Percentiles rank a stretch among this genome's conserved stretches.
phyloP scores from a whole-genome alignment of 2,329 filamentous ascomycete species.

The Trichophyton simii region DNA sequence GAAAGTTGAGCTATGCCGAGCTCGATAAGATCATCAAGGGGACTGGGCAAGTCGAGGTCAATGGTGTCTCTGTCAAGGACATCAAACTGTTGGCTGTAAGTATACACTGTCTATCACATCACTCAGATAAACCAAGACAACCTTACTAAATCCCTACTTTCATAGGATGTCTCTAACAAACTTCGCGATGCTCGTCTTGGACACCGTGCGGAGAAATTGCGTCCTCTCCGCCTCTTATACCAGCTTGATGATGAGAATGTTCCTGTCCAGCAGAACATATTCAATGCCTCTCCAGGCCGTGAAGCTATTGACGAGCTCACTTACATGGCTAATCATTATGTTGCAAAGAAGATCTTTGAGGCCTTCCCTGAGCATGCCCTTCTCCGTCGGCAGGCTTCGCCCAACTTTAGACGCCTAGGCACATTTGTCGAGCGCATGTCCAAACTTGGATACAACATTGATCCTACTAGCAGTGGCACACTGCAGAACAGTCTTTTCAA shows the following conservation, averaged over 20 bases:
- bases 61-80: conserved; percentile 57
- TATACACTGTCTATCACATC: conserved; percentile 8
- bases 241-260: conserved; percentile 97
- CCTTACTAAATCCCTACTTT: background rate
- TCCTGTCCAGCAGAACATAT: conserved; percentile 90
- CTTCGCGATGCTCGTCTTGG: conserved; percentile 81
- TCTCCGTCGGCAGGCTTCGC: conserved; percentile 71
- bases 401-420: conserved; percentile 76
- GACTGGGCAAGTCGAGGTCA: conserved; percentile 46
- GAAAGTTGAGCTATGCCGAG: conserved; percentile 71
- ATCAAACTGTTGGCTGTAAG: conserved; percentile 65
- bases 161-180: conserved; percentile 66
- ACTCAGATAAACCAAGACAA: background rate
- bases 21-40: conserved; percentile 71
- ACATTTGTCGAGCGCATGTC: conserved; percentile 90
- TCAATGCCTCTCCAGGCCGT: conserved; percentile 75
- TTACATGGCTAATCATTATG: conserved; percentile 81
- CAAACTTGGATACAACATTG: conserved; percentile 77
- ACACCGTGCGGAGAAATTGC: conserved; percentile 64
- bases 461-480: conserved; percentile 75
- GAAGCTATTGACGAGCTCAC: conserved; percentile 92
- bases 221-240: conserved; percentile 76
- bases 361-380: conserved; percentile 85
- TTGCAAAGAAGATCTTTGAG: conserved; percentile 69
- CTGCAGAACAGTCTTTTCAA: conserved; percentile 93